Evolutionary conservation across 177 flowering plant species (phyloP), one percentile per base, ranked within the genome.

Genomic region (Vitis hybrid): DNA sequence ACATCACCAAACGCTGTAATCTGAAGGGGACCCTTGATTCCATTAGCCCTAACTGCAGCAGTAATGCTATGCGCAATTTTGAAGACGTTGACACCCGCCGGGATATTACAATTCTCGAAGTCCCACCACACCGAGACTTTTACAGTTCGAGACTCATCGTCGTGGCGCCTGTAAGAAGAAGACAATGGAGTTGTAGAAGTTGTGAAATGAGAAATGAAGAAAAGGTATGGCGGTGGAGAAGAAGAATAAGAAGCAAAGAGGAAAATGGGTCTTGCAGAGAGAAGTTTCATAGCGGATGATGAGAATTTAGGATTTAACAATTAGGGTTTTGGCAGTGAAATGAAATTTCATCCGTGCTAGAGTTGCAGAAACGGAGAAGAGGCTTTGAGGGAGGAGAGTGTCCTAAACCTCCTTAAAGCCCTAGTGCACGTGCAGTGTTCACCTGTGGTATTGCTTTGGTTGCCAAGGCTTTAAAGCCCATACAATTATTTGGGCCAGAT

Each of bases 41-140:
- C 95, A 71, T 81, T 86, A 14, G 83, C 71, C 71, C 98, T 80
- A 5, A 92, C 65, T 0, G 97, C 97, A 15, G 88, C 73, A 1
- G 87, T 80, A 15, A 93, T 88, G 10, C 73, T 24, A 2, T 82
- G 85, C 0, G 90, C 73, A 6, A 95, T 82, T 66, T 56, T 82
- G 68, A 64, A 78, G 0, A 79, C 90, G 70, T 86, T 89, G 1
- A 66, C 81, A 9, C 89, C 89, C 4, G 51, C 10, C 9, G 97
- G 93, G 14, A 86, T 6, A 15, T 59, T 1, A 68, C 98, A 92
- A 67, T 90, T 95, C 85, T 93, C 93, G 62, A 93, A 82, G 74
- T 95, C 97, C 99, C 99, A 91, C 98, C 97, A 92, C 8, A 95
- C 97, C 0, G 92, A 88, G 2, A 91, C 95, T 79, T 81, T 84